Percentiles rank a stretch among this genome's conserved stretches.
Conservation (phyloP, 192 early-diverging fungal genomes). For the Mortierella alpina region DNA sequence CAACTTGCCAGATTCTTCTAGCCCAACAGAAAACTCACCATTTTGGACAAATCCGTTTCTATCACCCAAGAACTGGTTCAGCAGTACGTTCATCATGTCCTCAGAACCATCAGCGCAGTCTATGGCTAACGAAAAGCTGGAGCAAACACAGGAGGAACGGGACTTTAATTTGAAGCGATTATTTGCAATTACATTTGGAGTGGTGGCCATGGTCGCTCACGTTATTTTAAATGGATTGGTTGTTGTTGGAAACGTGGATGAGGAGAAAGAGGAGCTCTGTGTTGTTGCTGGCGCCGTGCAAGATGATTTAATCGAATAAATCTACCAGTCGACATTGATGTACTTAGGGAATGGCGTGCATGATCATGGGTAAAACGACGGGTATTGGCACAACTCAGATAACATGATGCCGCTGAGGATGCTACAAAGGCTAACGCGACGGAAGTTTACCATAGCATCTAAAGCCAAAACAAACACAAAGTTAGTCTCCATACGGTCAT, state of each 20-base stretch:
- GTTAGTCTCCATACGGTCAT: too few species aligned
- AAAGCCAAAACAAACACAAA: too few species aligned
- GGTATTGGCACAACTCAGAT: too few species aligned
- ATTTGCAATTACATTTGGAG: slow-evolving; percentile 60
- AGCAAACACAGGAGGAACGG: slow-evolving; percentile 52
- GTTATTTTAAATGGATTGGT: slow-evolving; percentile 73
- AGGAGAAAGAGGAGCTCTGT: slow-evolving; percentile 52
- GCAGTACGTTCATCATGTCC: slow-evolving; percentile 32
- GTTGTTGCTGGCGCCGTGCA: too few species aligned
- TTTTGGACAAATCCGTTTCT: slow-evolving; percentile 48
- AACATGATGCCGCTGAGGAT: too few species aligned
- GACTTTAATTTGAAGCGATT: slow-evolving; percentile 67
- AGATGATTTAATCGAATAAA: too few species aligned
- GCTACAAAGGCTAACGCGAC: too few species aligned
- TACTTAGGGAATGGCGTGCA: too few species aligned
- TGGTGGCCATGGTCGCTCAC: slow-evolving; percentile 61
- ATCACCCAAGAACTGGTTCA: slow-evolving; percentile 56
- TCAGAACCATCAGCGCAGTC: slow-evolving; percentile 1
- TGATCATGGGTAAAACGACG: too few species aligned
- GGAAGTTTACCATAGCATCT: too few species aligned
- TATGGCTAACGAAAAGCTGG: slow-evolving; percentile 28
- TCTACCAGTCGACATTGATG: too few species aligned
- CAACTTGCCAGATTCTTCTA: slow-evolving; percentile 34
- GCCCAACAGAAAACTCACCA: slow-evolving; percentile 51
- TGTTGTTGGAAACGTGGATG: slow-evolving; percentile 59